phyloP scores from a whole-genome alignment of 805 yeast species.

The Torulaspora delbrueckii region DNA sequence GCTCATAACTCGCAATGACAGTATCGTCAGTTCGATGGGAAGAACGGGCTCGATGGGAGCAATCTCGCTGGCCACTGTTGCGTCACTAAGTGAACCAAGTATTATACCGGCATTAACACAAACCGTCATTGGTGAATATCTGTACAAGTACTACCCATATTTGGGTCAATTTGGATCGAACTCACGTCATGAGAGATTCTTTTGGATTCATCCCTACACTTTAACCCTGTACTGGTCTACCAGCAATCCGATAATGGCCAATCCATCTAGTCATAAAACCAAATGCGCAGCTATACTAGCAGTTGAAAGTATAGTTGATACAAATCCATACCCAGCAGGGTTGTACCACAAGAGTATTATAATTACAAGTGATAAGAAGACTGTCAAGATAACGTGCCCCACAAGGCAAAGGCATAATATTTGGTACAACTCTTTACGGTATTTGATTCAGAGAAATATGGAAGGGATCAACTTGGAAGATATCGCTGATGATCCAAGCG shows the following conservation, averaged over 20 bases:
- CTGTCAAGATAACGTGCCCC: slow-evolving; percentile 78
- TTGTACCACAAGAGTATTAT: slow-evolving; percentile 78
- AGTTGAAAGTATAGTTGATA: slow-evolving; percentile 76
- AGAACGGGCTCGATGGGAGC: slow-evolving; percentile 33
- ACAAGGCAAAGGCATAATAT: slow-evolving; percentile 82
- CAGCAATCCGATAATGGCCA: slow-evolving; percentile 68
- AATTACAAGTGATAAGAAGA: slow-evolving; percentile 60
- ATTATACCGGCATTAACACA: slow-evolving; percentile 86
- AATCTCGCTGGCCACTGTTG: slow-evolving; percentile 47
- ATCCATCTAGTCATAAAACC: slow-evolving; percentile 62
- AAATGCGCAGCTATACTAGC: slow-evolving; percentile 74
- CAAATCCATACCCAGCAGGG: slow-evolving; percentile 86
- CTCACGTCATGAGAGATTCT: slow-evolving; percentile 81
- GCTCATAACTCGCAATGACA: slow-evolving; percentile 2
- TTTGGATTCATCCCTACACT: slow-evolving; percentile 96
- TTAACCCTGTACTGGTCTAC: slow-evolving; percentile 86
- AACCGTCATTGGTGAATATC: slow-evolving; percentile 86
- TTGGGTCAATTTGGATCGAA: slow-evolving; percentile 69
- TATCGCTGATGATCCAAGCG: slow-evolving; percentile 37
- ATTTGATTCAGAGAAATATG: slow-evolving; percentile 60
- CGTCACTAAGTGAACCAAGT: slow-evolving; percentile 60
- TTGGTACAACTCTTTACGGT: slow-evolving; percentile 83
- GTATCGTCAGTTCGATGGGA: slow-evolving; percentile 1
- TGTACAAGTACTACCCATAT: slow-evolving; percentile 78
- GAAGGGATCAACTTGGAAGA: slow-evolving; percentile 52